These are phyloP conservation scores for Xylaria sp. DNA, from an alignment of 2,329 filamentous ascomycete species.

Conservation along the genomic window DNA sequence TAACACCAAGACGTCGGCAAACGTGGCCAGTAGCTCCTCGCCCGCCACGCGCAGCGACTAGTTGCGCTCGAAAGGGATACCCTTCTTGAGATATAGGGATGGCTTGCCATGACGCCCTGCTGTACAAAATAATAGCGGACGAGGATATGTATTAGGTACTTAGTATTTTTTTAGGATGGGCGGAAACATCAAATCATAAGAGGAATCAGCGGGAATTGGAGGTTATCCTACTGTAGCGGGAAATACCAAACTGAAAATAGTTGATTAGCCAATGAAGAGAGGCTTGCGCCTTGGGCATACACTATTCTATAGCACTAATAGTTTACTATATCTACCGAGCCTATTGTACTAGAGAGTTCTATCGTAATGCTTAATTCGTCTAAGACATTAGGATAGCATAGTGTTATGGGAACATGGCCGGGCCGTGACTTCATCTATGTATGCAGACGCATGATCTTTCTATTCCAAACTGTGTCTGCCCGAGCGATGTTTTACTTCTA, in stretches of 20 bases:
- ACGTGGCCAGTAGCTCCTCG: constrained; percentile 36
- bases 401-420: not conserved
- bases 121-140: constrained; percentile 25
- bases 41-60: constrained; percentile 45
- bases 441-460: not conserved
- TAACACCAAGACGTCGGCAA: constrained; percentile 51
- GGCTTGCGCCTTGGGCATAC: not conserved
- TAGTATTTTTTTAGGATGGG: not conserved
- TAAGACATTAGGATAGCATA: not conserved
- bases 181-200: not conserved
- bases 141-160: constrained; percentile 10
- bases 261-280: not conserved
- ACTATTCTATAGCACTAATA: not conserved
- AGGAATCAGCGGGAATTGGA: not conserved
- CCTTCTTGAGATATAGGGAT: not conserved
- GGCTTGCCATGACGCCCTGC: not conserved
- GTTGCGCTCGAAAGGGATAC: not conserved
- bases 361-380: not conserved
- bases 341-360: too few relatives aligned
- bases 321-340: not conserved
- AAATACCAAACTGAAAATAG: not conserved
- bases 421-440: not conserved
- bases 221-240: constrained; percentile 4
- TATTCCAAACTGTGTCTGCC: not conserved
- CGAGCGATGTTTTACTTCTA: not conserved